Evolutionary conservation across 2,329 filamentous ascomycete genomes (phyloP), one percentile per base, ranked within the genome.

Genomic region (Calonectria pteridis): DNA sequence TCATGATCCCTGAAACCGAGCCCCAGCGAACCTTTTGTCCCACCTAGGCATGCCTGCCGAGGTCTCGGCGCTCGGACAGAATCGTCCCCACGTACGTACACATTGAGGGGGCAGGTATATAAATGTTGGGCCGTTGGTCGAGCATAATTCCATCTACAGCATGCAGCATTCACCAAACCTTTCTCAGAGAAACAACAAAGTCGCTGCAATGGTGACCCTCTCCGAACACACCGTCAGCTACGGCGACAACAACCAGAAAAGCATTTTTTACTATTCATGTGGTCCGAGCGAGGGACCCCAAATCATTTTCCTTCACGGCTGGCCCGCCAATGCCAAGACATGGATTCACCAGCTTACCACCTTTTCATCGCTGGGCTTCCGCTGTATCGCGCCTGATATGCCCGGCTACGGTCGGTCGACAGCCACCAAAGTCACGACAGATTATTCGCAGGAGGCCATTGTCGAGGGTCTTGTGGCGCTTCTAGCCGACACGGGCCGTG

Each of bases 241-340:
- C 16, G 55, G 55, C 55, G 55, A 26, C 13, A 23, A 16, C 23
- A 62, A 40, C 55, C 33, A 62, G 23, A 62, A 62, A 26, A 40
- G 23, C 23, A 62, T 62, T 13, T 62, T 62, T 28, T 62, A 62
- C 33, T 62, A 62, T 35, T 37, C 55, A 5, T 62, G 33, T 18
- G 55, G 55, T 29, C 55, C 55, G 9, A 40, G 7, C n/a, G 33
- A 62, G 26, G 55, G 55, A 28, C 35, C 55, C 9, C 35, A 62
- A 40, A 62, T 62, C 6, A 62, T 62, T n/a, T 62, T 62, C 55
- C 23, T 62, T 11, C 55, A 62, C 55, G 55, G 55, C 26, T 62
- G 55, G 55, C 55, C 55, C 33, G 55, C 33, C 4, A 62, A 62
- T 62, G 55, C 33, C 23, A 62, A 62, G 35, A 29, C 55, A 62